Evolutionary conservation across 495 filamentous ascomycete species (phyloP), one percentile per base, ranked within the genome.

Genomic region (Aspergillus kassunensis): DNA sequence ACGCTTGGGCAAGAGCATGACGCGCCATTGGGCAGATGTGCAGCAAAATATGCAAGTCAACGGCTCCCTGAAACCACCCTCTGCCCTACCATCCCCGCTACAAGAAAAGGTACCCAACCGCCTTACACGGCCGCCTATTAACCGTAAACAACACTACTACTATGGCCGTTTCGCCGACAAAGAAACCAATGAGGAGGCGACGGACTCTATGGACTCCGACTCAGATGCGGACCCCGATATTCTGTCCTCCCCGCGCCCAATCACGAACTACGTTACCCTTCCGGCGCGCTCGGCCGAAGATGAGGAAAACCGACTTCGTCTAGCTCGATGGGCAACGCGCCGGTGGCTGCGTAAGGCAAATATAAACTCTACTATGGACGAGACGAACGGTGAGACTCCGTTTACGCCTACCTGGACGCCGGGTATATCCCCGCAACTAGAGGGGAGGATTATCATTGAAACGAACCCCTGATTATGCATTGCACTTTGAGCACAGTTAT

Each of bases 271-370:
- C 39, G 68, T 74, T 12, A 75, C 73, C 0, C 57, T 49, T 16
- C 68, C 67, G 3, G 72, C 70, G 6, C 61, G 44, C 6, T 72
- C 70, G 13, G 52, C 70, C 0, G 67, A 58, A 6, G 72, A 76
- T 10, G 71, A 75, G 39, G 68, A 74, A 27, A 53, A 55, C 31
- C 68, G 65, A 12, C 60, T 73, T 11, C 65, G 68, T 6, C 62
- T 88, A 7, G 82, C 80, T 57, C 77, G 86, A 8, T 76, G 77
- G 29, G 80, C 82, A 4, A 81, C 83, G 43, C 68, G 68, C 15
- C 89, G 88, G 62, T 96, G 91, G 91, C 87, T 85, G 66, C 75
- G 82, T 8, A 56, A 84, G 31, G 83, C 86, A 0, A 81, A 84
- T 0, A 70, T 93, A 19, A 59, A 80, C 18, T 51, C 50, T 3